phyloP scores from a whole-genome alignment of 768 basidiomycete genomes.

The Cystoderma amianthinum region DNA sequence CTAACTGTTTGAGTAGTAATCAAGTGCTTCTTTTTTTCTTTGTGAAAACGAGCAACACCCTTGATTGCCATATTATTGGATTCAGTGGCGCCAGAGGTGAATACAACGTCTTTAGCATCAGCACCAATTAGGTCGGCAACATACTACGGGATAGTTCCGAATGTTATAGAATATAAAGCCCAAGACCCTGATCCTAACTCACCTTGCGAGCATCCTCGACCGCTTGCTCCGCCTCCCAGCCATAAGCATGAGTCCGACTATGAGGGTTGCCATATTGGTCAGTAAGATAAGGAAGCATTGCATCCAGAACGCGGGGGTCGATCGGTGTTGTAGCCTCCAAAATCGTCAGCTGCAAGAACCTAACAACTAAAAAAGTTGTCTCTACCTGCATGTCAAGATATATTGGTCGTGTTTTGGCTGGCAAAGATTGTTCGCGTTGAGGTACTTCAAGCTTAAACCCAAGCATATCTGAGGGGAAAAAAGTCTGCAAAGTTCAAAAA shows the following conservation, averaged over 20 bases:
- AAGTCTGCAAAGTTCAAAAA: conserved; percentile 1
- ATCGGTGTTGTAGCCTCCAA: conserved; percentile 91
- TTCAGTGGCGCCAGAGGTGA: conserved; percentile 98
- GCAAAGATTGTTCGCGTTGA: conserved; percentile 46
- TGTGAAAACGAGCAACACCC: conserved; percentile 92
- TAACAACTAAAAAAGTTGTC: conserved; percentile 3
- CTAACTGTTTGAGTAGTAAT: conserved; percentile 92
- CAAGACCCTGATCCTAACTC: conserved; percentile 2
- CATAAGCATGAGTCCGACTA: conserved; percentile 96
- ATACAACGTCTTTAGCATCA: conserved; percentile 90
- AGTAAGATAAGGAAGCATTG: conserved; percentile 92
- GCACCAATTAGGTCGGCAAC: conserved; percentile 92
- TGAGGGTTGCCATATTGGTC: conserved; percentile 98
- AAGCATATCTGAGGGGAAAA: conserved; percentile 64
- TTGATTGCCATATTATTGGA: conserved; percentile 98
- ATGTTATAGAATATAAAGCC: background rate
- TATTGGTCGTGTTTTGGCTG: conserved; percentile 75
- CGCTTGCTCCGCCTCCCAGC: conserved; percentile 96
- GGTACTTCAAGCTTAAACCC: conserved; percentile 77
- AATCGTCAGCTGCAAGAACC: conserved; percentile 6
- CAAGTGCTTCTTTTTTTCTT: conserved; percentile 87
- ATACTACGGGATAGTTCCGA: conserved; percentile 39
- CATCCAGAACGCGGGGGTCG: conserved; percentile 93
- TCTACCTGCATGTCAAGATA: conserved; percentile 96
- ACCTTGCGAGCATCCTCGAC: conserved; percentile 91